phyloP scores from a whole-genome alignment of 2,329 filamentous ascomycete genomes.

The Hypoxylon sp. region DNA sequence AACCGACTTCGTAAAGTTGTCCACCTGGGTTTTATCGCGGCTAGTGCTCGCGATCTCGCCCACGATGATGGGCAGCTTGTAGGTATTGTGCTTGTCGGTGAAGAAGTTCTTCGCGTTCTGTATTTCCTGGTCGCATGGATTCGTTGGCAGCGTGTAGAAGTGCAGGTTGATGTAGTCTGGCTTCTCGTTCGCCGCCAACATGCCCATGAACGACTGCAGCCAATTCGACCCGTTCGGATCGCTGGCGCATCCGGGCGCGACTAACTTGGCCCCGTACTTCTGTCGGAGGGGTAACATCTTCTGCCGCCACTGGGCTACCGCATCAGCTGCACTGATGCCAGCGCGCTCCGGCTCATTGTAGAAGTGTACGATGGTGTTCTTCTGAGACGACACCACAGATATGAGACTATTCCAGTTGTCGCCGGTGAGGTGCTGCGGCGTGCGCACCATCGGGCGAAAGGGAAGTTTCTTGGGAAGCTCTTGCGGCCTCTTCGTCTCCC shows the following conservation, averaged over 20 bases:
- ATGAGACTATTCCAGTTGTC: conserved; percentile 56
- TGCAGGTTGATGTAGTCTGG: conserved; percentile 61
- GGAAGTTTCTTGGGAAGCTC: conserved; percentile 53
- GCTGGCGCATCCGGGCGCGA: conserved; percentile 58
- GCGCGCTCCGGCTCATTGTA: conserved; percentile 62
- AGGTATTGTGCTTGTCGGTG: conserved; percentile 54
- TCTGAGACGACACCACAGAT: conserved; percentile 33
- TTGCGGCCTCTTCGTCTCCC: conserved; percentile 41
- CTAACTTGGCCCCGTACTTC: conserved; percentile 53
- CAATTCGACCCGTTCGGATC: conserved; percentile 56
- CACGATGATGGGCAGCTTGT: conserved; percentile 52
- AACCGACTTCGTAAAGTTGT: conserved; percentile 57
- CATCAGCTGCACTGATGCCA: conserved; percentile 52
- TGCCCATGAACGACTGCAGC: conserved; percentile 58
- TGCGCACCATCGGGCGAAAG: conserved; percentile 61
- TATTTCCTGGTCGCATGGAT: conserved; percentile 49
- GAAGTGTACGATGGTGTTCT: conserved; percentile 57
- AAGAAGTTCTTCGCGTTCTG: conserved; percentile 57
- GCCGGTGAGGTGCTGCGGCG: conserved; percentile 54
- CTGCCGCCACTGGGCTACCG: conserved; percentile 56
- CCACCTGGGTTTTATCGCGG: conserved; percentile 55
- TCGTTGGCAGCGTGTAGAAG: conserved; percentile 55
- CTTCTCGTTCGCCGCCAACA: conserved; percentile 50
- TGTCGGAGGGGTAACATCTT: conserved; percentile 54
- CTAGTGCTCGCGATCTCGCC: conserved; percentile 61